Evolutionary conservation across 306 rosid species (phyloP).

Genomic region (Vicia villosa): DNA sequence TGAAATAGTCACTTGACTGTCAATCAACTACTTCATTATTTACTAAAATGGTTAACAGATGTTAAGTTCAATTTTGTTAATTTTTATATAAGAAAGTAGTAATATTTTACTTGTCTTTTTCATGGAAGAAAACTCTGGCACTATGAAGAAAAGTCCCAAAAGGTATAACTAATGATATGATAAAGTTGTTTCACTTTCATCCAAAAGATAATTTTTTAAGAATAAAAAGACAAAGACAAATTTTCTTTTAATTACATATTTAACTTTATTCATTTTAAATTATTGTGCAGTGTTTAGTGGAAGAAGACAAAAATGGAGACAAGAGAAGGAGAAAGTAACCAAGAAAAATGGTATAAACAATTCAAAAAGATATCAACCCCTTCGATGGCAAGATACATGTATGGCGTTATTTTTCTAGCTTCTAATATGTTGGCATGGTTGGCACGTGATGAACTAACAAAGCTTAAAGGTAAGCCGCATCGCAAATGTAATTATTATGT

Average conservation of each 20-base stretch:
- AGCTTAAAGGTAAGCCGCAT: slow-evolving; percentile 58
- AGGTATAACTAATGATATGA: neutral
- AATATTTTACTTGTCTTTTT: neutral
- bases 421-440: slow-evolving; percentile 93
- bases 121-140: neutral
- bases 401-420: slow-evolving; percentile 70
- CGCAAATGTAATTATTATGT: no score
- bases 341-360: slow-evolving; percentile 60
- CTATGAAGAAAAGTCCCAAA: neutral
- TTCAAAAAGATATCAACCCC: slow-evolving; percentile 84
- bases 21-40: neutral
- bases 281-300: slow-evolving; percentile 24
- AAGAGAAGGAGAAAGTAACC: slow-evolving; percentile 22
- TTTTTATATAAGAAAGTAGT: neutral
- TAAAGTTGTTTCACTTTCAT: slow-evolving; percentile 31
- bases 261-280: no score
- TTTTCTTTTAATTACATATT: neutral
- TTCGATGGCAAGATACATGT: slow-evolving; percentile 93
- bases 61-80: no score
- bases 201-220: neutral
- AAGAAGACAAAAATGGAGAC: slow-evolving; percentile 55
- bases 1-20: neutral
- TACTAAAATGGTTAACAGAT: no score
- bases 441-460: slow-evolving; percentile 75
- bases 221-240: neutral